phyloP scores from a whole-genome alignment of 129 eudicot genomes.

The Daucus carota region DNA sequence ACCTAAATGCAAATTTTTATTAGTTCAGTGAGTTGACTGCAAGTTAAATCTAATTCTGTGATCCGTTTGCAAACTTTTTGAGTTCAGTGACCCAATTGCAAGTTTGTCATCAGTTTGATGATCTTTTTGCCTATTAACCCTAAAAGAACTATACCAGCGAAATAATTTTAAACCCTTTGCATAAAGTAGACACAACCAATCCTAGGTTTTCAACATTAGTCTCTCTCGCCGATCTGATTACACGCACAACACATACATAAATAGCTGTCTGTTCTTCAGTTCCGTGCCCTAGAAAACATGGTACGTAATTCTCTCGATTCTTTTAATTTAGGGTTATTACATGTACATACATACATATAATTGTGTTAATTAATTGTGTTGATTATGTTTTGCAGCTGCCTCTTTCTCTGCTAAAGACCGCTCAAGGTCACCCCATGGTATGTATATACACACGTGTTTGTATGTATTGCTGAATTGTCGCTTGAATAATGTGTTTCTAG shows the following conservation, averaged over 20 bases:
- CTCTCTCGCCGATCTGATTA: not conserved
- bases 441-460: no score
- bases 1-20: no score
- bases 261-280: not conserved
- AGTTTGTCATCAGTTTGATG: no score
- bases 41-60: no score
- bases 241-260: not conserved
- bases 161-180: not conserved
- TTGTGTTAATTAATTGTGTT: not conserved
- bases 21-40: no score
- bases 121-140: no score
- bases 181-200: no score
- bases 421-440: conserved; percentile 90
- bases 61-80: no score
- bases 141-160: no score
- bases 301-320: not conserved
- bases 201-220: no score
- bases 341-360: not conserved
- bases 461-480: not conserved
- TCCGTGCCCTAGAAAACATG: conserved; percentile 1
- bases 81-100: no score
- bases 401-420: conserved; percentile 65
- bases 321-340: not conserved
- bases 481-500: not conserved
- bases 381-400: conserved; percentile 49